A percentile compares a stretch with the other conserved stretches of the same genome.
These are phyloP conservation scores for Cyberlindnera veronae DNA, from an alignment of 805 yeast genomes.

Conservation along the genomic window DNA sequence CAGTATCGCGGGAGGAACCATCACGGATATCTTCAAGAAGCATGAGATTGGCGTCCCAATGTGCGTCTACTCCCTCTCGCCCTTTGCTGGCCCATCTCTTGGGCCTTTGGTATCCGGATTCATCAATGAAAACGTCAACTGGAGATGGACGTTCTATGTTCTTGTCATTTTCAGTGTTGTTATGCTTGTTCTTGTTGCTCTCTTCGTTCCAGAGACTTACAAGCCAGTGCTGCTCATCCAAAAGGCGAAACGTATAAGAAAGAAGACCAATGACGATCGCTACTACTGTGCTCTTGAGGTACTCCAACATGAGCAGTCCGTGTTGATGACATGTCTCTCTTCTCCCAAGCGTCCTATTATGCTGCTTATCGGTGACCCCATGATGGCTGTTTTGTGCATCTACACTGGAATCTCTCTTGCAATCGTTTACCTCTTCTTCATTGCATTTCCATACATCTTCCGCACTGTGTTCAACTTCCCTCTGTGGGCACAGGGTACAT, in stretches of 20 bases:
- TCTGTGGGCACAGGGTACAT: conserved; percentile 56
- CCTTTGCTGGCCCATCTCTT: conserved; percentile 65
- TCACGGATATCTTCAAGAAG: conserved; percentile 66
- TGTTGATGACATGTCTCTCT: conserved; percentile 36
- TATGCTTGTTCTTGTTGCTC: conserved; percentile 40
- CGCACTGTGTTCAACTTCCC: conserved; percentile 47
- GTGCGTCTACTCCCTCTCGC: conserved; percentile 61
- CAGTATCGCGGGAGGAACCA: conserved; percentile 73
- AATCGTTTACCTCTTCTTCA: conserved; percentile 60
- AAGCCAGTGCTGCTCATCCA: conserved; percentile 46
- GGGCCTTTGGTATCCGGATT: conserved; percentile 66
- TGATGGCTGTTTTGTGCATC: conserved; percentile 50
- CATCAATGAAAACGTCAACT: conserved; percentile 42
- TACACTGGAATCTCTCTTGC: conserved; percentile 58
- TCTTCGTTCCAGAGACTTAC: conserved; percentile 64
- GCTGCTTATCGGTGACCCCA: conserved; percentile 48
- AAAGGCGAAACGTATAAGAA: conserved; percentile 49
- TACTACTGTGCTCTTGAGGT: conserved; percentile 38
- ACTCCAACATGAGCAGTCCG: conserved; percentile 40
- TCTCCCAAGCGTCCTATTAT: conserved; percentile 53
- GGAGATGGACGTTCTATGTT: conserved; percentile 73
- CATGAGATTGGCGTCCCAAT: conserved; percentile 64
- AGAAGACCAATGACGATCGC: conserved; percentile 50
- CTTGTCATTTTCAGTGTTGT: conserved; percentile 61
- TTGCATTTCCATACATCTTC: conserved; percentile 63